Conservation (phyloP, 768 basidiomycete species). For the Xerocomus potaroensis region DNA sequence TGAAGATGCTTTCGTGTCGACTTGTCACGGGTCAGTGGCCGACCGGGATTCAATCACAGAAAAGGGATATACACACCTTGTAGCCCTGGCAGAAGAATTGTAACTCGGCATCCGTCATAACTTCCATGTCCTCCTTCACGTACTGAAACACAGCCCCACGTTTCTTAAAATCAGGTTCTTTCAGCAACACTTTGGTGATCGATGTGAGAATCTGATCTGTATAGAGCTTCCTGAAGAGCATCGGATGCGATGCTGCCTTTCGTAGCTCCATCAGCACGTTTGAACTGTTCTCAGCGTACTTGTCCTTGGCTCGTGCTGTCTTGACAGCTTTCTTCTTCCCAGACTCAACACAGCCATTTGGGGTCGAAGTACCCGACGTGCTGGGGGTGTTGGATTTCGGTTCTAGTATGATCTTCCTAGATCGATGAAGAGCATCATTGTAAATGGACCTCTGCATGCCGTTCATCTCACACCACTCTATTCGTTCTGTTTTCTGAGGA, state of each 20-base stretch:
- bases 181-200: conserved; percentile 79
- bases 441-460: conserved; percentile 79
- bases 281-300: conserved; percentile 77
- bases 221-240: conserved; percentile 88
- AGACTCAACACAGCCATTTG: conserved; percentile 23
- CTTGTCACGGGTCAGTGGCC: conserved; percentile 32
- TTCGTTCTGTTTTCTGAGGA: conserved; percentile 87
- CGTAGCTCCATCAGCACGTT: conserved; percentile 98
- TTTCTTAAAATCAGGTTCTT: conserved; percentile 89
- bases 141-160: conserved; percentile 73
- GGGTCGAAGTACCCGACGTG: conserved; percentile 31
- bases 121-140: conserved; percentile 96
- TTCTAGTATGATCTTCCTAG: conserved; percentile 74
- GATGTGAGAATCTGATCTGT: conserved; percentile 68
- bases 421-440: conserved; percentile 77
- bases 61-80: conserved; percentile 51
- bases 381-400: conserved; percentile 21
- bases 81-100: conserved; percentile 83
- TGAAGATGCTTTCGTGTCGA: conserved; percentile 73
- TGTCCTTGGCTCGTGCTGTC: conserved; percentile 51
- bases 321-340: conserved; percentile 30
- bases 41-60: background rate
- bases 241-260: conserved; percentile 94
- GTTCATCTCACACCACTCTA: conserved; percentile 96
- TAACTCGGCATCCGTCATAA: conserved; percentile 97